Base-by-base conservation (phyloP, 768 basidiomycete species). In the Rhizopogon vesiculosus region DNA sequence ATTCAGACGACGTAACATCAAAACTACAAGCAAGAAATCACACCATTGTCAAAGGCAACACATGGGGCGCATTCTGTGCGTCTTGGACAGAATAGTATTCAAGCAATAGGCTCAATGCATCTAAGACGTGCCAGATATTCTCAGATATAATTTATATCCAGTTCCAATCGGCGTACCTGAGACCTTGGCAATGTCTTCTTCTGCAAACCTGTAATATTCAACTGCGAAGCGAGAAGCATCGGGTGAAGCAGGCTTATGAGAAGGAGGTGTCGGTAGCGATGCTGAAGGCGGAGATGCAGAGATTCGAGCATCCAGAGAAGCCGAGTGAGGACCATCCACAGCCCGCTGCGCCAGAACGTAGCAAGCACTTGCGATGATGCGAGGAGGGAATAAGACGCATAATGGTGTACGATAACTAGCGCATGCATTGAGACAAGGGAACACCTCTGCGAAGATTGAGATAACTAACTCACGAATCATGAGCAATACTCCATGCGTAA, bases 401-500 rank as follows among this genome's bases (percentile, higher is more conserved):
- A 92, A 70, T 3, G 90, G 89, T 3, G 87, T 92, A 60, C 92
- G 81, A 69, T 86, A 90, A 51, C 91, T 92, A 64, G 56, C 50
- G 39, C 33, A 40, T 38, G 29, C 42, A 56, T 57, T 56, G 46
- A 58, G 39, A 54, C 38, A 38, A 22, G 1, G 50, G 41, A 44
- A 41, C 31, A n/a, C 39, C 48, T 39, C 50, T 35, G 25, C 25
- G 42, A 19, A 31, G 38, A 44, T 38, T 49, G 22, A 13, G 19
- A 49, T 22, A 16, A 49, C 48, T 42, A 38, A 79, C 78, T 70
- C 56, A 93, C 91, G 91, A 91, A 74, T 93, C 91, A 70, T 91
- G 89, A 13, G 90, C 87, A 50, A 93, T 76, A 58, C 88, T 89
- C 92, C 91, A 93, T 12, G 89, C 84, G 64, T 82, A 86, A 64